A percentile compares a stretch with the other conserved stretches of the same genome.
Evolutionary conservation across 169 alveolate genomes (phyloP).

Genomic region (Eimeria necatrix): DNA sequence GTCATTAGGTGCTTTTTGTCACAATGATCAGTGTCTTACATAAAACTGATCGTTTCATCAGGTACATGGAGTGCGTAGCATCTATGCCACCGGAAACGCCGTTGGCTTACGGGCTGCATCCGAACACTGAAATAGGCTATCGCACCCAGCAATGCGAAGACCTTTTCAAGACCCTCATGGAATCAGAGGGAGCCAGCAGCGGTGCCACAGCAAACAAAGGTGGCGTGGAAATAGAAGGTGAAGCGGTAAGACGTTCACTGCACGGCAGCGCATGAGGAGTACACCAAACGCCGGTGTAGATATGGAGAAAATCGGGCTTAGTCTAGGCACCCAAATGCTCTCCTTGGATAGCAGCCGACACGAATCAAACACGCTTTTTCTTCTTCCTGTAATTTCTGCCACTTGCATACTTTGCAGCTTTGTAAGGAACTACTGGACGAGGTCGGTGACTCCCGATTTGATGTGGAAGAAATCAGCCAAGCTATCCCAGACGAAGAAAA

Average conservation of each 20-base stretch:
- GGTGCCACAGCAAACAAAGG: neutral
- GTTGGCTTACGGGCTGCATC: slow-evolving; percentile 96
- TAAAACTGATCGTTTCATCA: neutral
- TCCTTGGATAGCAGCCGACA: no score
- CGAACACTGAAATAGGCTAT: slow-evolving; percentile 96
- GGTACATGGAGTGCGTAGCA: slow-evolving; percentile 90
- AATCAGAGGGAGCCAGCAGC: slow-evolving; percentile 5
- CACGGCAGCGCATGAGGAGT: no score
- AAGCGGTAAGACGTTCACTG: slow-evolving; percentile 22
- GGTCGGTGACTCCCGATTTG: slow-evolving; percentile 89
- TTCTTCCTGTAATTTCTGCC: no score
- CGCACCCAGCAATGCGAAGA: slow-evolving; percentile 82
- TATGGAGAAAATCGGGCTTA: no score
- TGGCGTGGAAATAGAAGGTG: slow-evolving; percentile 16
- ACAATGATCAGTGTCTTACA: neutral
- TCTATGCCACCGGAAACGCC: slow-evolving; percentile 94
- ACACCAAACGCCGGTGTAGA: no score
- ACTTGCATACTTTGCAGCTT: slow-evolving; percentile 85
- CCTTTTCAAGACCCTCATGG: slow-evolving; percentile 69
- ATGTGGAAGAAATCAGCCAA: slow-evolving; percentile 92
- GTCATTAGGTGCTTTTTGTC: neutral
- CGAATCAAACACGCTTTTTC: no score
- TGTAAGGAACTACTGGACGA: slow-evolving; percentile 92
- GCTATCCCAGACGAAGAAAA: slow-evolving; percentile 93
- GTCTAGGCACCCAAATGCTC: no score